Evolutionary conservation across 2,329 filamentous ascomycete genomes (phyloP).

Genomic region (Coniochaeta sp.): DNA sequence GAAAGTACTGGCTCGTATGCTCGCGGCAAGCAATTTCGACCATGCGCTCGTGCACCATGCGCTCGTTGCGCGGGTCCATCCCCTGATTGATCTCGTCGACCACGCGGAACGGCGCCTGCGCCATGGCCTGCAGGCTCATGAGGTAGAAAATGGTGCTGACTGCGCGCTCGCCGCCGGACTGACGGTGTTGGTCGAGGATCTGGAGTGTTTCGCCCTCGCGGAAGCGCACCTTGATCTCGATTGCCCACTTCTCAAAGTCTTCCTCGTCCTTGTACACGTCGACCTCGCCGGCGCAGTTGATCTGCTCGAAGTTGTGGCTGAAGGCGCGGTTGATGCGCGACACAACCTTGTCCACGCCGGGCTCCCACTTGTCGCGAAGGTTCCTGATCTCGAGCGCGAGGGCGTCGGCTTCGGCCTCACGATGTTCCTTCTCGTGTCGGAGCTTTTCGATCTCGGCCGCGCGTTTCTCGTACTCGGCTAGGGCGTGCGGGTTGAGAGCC

Average conservation of each 20-base stretch:
- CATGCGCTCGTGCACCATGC: conserved; percentile 96
- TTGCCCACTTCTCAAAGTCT: conserved; percentile 90
- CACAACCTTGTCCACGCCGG: conserved; percentile 69
- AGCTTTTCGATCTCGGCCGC: conserved; percentile 62
- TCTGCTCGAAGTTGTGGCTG: conserved; percentile 86
- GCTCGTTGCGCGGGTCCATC: conserved; percentile 97
- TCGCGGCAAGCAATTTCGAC: conserved; percentile 92
- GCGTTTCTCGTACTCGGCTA: conserved; percentile 71
- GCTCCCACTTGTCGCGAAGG: conserved; percentile 73
- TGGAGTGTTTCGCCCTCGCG: conserved; percentile 79
- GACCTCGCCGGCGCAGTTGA: conserved; percentile 90
- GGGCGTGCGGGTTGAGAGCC: conserved; percentile 65
- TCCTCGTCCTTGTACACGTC: conserved; percentile 82
- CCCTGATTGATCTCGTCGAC: conserved; percentile 99
- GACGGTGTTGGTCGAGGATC: conserved; percentile 81
- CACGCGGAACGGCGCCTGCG: conserved; percentile 91
- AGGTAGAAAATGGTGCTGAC: conserved; percentile 98
- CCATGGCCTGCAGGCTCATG: conserved; percentile 92
- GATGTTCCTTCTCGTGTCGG: conserved; percentile 46
- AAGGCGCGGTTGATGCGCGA: conserved; percentile 83
- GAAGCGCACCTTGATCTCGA: conserved; percentile 93
- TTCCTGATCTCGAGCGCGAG: conserved; percentile 53
- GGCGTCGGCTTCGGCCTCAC: conserved; percentile 46
- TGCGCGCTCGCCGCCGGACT: conserved; percentile 91
- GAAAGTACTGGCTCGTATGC: conserved; percentile 80